Evolutionary conservation across 345 rosid species (phyloP).

Genomic region (Ricinus communis): DNA sequence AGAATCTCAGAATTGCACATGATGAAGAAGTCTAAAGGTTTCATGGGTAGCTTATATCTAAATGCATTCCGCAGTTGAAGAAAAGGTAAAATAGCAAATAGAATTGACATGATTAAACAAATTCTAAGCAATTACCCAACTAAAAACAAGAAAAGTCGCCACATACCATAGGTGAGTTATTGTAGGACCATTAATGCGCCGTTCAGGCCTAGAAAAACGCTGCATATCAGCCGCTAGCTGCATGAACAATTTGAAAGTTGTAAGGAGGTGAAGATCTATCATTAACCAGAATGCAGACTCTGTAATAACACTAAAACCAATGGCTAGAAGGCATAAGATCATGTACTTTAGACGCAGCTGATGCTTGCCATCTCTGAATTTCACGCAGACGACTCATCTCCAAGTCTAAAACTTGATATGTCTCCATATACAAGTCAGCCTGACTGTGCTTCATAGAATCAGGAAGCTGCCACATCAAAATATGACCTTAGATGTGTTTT

Average conservation of each 20-base stretch:
- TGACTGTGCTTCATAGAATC: constrained; percentile 99
- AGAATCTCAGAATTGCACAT: neutral
- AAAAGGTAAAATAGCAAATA: neutral
- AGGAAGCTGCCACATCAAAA: constrained; percentile 65
- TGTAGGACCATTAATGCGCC: constrained; percentile 96
- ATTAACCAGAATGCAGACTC: constrained; percentile 2
- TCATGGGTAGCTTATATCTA: constrained; percentile 5
- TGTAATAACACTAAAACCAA: constrained; percentile 2
- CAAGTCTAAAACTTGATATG: constrained; percentile 98
- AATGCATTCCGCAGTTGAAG: constrained; percentile 8
- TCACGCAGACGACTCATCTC: constrained; percentile 98
- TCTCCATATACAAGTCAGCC: constrained; percentile 90
- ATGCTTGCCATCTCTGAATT: constrained; percentile 96
- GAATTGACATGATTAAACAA: neutral
- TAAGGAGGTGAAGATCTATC: constrained; percentile 2
- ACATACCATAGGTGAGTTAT: constrained; percentile 87
- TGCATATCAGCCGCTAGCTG: constrained; percentile 99
- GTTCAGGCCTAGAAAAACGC: constrained; percentile 96
- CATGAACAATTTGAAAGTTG: constrained; percentile 30
- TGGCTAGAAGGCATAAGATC: constrained; percentile 7
- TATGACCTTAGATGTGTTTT: neutral
- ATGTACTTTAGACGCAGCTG: constrained; percentile 85
- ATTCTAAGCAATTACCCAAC: neutral
- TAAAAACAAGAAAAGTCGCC: constrained; percentile 5
- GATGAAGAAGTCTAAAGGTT: neutral